A percentile compares a stretch with the other conserved stretches of the same genome.
These are phyloP conservation scores for Suillus spraguei DNA, from an alignment of 768 basidiomycete species.

Conservation along the genomic window DNA sequence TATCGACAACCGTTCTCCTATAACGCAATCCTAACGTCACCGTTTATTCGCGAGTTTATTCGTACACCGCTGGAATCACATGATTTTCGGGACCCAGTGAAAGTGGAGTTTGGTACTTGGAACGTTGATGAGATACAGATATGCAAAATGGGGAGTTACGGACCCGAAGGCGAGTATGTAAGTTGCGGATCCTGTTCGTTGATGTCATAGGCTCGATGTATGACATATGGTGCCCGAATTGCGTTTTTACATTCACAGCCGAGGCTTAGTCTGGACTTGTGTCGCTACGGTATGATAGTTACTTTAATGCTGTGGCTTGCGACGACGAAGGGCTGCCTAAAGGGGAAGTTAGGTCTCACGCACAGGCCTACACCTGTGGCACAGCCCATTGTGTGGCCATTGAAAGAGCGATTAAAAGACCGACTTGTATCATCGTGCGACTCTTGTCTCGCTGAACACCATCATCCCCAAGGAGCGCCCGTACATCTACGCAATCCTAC, in stretches of 20 bases:
- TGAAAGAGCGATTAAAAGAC: constrained; percentile 38
- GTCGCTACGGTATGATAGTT: not conserved
- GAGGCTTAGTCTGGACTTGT: not conserved
- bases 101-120: constrained; percentile 56
- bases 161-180: constrained; percentile 63
- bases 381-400: constrained; percentile 26
- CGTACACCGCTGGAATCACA: constrained; percentile 5
- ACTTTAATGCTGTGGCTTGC: not conserved
- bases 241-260: not conserved
- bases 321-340: not conserved
- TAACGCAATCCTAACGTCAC: constrained; percentile 34
- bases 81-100: constrained; percentile 25
- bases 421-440: constrained; percentile 40
- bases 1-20: constrained; percentile 47
- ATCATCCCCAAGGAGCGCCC: constrained; percentile 38
- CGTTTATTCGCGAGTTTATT: constrained; percentile 17
- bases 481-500: constrained; percentile 31
- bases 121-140: constrained; percentile 59
- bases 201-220: constrained; percentile 6
- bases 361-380: constrained; percentile 34
- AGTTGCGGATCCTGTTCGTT: constrained; percentile 36
- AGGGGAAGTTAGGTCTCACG: constrained; percentile 15
- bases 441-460: constrained; percentile 43
- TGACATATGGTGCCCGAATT: not conserved
- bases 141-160: constrained; percentile 73